These are phyloP conservation scores for Verbascum thapsus DNA, from an alignment of 257 asterid species.

Conservation along the genomic window DNA sequence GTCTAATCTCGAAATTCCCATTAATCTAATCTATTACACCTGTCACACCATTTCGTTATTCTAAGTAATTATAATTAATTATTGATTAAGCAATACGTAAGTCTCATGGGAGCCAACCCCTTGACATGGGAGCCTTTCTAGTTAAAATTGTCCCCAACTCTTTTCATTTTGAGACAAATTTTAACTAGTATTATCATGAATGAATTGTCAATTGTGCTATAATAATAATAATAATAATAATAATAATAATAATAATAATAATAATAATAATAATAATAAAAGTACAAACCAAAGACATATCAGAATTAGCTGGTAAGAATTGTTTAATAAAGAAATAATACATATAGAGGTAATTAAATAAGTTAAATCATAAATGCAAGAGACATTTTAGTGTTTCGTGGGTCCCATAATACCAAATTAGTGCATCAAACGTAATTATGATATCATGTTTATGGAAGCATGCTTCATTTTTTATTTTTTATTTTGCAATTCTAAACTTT, in stretches of 20 bases:
- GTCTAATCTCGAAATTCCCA: conserved; percentile 23
- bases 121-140: conserved; percentile 13
- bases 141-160: too few species aligned
- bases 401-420: conserved; percentile 32
- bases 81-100: conserved; percentile 25
- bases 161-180: too few species aligned
- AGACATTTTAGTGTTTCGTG: conserved; percentile 18
- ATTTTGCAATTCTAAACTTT: too few species aligned
- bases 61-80: conserved; percentile 24
- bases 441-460: conserved; percentile 36
- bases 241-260: too few species aligned
- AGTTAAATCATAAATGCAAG: background rate
- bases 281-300: too few species aligned
- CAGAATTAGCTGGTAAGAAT: too few species aligned
- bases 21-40: conserved; percentile 34
- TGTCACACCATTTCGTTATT: conserved; percentile 31
- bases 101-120: background rate
- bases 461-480: background rate
- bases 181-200: too few species aligned
- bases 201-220: too few species aligned
- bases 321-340: too few species aligned
- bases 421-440: conserved; percentile 49
- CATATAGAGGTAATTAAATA: conserved; percentile 6
- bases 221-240: too few species aligned
- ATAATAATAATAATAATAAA: too few species aligned